phyloP scores from a whole-genome alignment of 352 stramenopile species.

The Phytophthora cajani region DNA sequence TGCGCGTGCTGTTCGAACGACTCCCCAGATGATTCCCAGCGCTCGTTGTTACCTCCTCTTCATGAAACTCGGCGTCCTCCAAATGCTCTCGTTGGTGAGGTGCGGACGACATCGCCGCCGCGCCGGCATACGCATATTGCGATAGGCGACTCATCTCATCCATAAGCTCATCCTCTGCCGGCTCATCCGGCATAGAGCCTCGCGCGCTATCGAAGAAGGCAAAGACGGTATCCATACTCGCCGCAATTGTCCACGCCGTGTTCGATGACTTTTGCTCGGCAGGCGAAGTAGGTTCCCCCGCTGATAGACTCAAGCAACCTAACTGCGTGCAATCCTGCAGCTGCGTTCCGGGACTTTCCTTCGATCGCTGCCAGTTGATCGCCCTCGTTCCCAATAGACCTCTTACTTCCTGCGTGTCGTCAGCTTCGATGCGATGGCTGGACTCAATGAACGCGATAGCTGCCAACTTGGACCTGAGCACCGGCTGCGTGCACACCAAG shows the following conservation, averaged over 20 bases:
- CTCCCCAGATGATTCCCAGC: slow-evolving; percentile 33
- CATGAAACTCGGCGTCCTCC: slow-evolving; percentile 80
- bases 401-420: slow-evolving; percentile 76
- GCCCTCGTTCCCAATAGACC: slow-evolving; percentile 68
- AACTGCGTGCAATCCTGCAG: slow-evolving; percentile 76
- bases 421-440: slow-evolving; percentile 69
- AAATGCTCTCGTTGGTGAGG: slow-evolving; percentile 66
- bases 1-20: slow-evolving; percentile 47
- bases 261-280: slow-evolving; percentile 79
- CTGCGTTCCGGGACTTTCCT: slow-evolving; percentile 70
- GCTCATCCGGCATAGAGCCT: slow-evolving; percentile 80
- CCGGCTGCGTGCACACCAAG: slow-evolving; percentile 72
- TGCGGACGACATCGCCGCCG: slow-evolving; percentile 54
- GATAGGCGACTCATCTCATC: slow-evolving; percentile 82
- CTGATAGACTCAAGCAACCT: slow-evolving; percentile 78
- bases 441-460: slow-evolving; percentile 87
- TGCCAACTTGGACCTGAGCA: slow-evolving; percentile 67
- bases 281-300: slow-evolving; percentile 63
- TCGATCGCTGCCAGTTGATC: slow-evolving; percentile 86
- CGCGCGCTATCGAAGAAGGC: slow-evolving; percentile 86
- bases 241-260: slow-evolving; percentile 83
- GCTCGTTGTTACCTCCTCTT: slow-evolving; percentile 35
- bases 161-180: slow-evolving; percentile 74
- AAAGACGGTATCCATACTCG: slow-evolving; percentile 87
- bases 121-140: slow-evolving; percentile 73